Base-by-base conservation (phyloP, 306 rosid genomes). In the Potentilla sterilis region DNA sequence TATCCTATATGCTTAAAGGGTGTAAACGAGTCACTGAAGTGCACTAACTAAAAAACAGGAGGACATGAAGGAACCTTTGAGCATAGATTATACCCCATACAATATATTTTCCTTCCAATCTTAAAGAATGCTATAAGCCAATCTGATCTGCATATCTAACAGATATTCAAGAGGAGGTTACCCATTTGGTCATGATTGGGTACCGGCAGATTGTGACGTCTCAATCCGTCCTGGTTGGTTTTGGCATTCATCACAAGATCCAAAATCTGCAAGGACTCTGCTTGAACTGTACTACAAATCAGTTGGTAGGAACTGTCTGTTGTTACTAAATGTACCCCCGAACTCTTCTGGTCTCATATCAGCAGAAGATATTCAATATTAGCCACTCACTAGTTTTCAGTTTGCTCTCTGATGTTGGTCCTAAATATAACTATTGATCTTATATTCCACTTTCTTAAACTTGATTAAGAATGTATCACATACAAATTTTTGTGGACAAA, bases 191-290 rank as follows among this genome's bases (percentile, higher is more conserved):
- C 84, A 69, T 43, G 96, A 88, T 41, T 94, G 98, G 98, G 75
- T 90, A 52, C 98, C 98, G 6, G 87, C 92, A 21, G 82, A 85
- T 74, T 94, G 98, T 79, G 98, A 94, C 78, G 89, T 92, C 81
- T 94, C 98, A 24, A 89, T 94, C 73, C 85, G 98, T 75, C 85
- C 93, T 28, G 86, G 92, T 82, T 94, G 98, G 98, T 94, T 94
- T 86, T 94, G 98, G 98, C 97, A 90, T 84, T 71, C 89, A 42
- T 87, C 88, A 3, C 92, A 94, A 81, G 74, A 18, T 79, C 98
- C 98, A 44, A 94, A 84, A 57, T 92, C 98, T 28, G 96, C 90
- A 22, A 84, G 82, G 75, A 85, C 78, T 47, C 89, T 94, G 57
- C 98, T 94, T 49, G 96, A 94, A 61, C 70, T 94, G 49, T 94